Evolutionary conservation across 805 yeast genomes (phyloP), one percentile per base, ranked within the genome.

Genomic region (Lipomyces sp.): DNA sequence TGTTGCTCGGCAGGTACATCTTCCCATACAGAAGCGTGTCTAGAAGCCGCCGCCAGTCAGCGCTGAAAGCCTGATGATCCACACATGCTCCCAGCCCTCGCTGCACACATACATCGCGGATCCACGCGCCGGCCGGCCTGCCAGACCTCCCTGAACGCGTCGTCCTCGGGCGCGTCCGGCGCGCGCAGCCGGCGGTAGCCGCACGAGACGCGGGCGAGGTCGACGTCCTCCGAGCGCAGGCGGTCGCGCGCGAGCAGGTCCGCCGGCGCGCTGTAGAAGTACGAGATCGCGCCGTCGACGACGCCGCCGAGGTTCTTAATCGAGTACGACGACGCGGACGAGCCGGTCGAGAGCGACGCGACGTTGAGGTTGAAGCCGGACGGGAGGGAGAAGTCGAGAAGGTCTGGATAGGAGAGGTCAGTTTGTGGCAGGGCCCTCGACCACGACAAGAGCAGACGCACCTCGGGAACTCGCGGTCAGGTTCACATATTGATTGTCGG

Each of bases 1-100:
- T 82, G 16, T 86, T 82, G 1, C 87, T 85, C 0, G 98, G 98
- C 55, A 91, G 81, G 62, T 83, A 86, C 81, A 93, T 78, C 57
- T 91, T 74, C 0, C 98, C 98, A 66, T 87, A 91, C 31, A 84
- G 68, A 14, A 91, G 70, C 0, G 81, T 71, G 37, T 66, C 65
- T 43, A 49, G 36, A 33, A 10, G n/a, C 22, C n/a, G n/a, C n/a
- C n/a, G n/a, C n/a, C n/a, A n/a, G 18, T 28, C 14, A 18, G 21
- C 34, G 2, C 19, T 16, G 16, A 14, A 34, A 19, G 16, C n/a
- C n/a, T n/a, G n/a, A n/a, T n/a, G n/a, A n/a, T n/a, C n/a, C n/a
- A n/a, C n/a, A 22, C 28, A n/a, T 4, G n/a, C 11, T 19, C 19
- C 14, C 11, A 4, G 5, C 34, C 6, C 19, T 11, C 13, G 18